phyloP scores from a whole-genome alignment of 78 protist species.

The Salpingoeca rosetta region DNA sequence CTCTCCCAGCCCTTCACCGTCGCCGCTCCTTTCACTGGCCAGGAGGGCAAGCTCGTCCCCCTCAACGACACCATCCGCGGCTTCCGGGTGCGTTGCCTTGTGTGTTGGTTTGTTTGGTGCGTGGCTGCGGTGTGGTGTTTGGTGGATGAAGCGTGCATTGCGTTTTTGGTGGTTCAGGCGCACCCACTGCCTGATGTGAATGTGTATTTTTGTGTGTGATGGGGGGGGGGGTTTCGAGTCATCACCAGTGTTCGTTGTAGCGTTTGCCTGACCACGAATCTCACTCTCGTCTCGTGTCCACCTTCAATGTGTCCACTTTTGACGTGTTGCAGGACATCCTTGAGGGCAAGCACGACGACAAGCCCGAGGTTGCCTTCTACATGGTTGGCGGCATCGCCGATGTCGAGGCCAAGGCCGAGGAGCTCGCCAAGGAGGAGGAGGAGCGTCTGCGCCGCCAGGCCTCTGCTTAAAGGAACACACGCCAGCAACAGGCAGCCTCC shows the following conservation, averaged over 20 bases:
- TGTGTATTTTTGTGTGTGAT: no score
- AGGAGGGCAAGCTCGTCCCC: constrained; percentile 79
- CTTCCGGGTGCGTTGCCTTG: no score
- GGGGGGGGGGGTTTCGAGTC: no score
- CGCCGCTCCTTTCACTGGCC: constrained; percentile 96
- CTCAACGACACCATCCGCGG: constrained; percentile 74
- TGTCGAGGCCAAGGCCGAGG: constrained; percentile 71
- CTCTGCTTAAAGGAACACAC: no score
- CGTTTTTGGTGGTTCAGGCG: no score
- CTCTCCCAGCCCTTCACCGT: constrained; percentile 98
- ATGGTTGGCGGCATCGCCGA: constrained; percentile 89
- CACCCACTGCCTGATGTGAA: no score
- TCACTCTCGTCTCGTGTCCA: background rate
- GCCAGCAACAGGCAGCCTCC: no score
- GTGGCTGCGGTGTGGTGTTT: no score
- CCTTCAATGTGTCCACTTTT: background rate
- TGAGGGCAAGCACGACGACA: constrained; percentile 81
- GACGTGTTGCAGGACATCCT: no score
- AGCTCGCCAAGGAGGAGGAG: constrained; percentile 30
- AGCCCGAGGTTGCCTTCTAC: constrained; percentile 94
- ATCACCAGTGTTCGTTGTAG: no score
- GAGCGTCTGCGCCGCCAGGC: background rate
- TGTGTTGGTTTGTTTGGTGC: no score
- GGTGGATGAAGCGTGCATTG: no score
- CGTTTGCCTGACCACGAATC: constrained; percentile 3